phyloP scores from a whole-genome alignment of 768 basidiomycete genomes.

The Suillus luteus region DNA sequence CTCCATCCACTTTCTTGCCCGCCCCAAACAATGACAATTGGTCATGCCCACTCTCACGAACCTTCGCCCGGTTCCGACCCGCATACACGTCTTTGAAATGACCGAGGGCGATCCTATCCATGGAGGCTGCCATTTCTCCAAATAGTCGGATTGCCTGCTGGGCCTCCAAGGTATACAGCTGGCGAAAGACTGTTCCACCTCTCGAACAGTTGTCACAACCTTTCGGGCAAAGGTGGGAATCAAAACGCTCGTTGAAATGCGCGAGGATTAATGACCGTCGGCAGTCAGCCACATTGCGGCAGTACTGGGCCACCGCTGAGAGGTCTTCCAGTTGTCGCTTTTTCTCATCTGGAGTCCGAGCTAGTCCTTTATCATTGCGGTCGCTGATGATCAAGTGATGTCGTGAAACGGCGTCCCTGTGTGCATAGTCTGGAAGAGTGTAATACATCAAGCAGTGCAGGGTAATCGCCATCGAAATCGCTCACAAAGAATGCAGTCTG shows the following conservation, averaged over 20 bases:
- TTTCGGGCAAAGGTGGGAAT: constrained; percentile 59
- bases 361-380: constrained; percentile 39
- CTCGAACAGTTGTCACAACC: constrained; percentile 85
- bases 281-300: constrained; percentile 79
- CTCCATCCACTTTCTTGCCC: constrained; percentile 52
- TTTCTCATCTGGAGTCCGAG: constrained; percentile 36
- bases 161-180: constrained; percentile 66
- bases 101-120: constrained; percentile 57
- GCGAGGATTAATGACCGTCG: constrained; percentile 83
- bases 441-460: neutral
- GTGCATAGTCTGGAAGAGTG: constrained; percentile 58
- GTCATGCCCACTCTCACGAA: constrained; percentile 50
- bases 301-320: constrained; percentile 75
- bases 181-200: constrained; percentile 42
- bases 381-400: constrained; percentile 63
- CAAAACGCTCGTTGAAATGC: constrained; percentile 88
- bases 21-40: constrained; percentile 53
- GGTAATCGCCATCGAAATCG: constrained; percentile 7
- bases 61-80: constrained; percentile 55
- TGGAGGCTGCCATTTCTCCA: constrained; percentile 41
- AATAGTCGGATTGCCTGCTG: constrained; percentile 60
- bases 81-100: constrained; percentile 65
- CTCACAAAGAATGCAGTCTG: constrained; percentile 88
- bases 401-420: constrained; percentile 55
- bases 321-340: constrained; percentile 70